These are phyloP conservation scores for Fusarium sp. DNA, from an alignment of 2,329 filamentous ascomycete genomes.

Conservation along the genomic window DNA sequence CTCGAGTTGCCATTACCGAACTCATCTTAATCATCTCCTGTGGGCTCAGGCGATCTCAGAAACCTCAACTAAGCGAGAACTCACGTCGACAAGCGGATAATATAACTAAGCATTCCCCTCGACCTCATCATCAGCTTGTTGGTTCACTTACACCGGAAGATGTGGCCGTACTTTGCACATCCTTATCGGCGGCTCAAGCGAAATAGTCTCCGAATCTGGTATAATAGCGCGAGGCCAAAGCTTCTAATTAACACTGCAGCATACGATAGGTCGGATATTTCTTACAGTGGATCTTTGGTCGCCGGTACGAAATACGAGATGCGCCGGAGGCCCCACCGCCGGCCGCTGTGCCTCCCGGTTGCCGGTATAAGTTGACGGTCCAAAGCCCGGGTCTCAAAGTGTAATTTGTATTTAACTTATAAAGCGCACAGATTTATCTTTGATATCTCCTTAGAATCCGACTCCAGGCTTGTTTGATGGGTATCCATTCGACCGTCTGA, in stretches of 20 bases:
- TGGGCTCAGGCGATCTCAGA: rapidly evolving
- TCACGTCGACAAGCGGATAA: neutral
- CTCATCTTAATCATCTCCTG: neutral
- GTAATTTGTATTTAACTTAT: neutral
- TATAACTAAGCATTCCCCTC: neutral
- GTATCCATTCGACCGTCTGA: neutral
- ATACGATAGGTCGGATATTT: conserved; percentile 8
- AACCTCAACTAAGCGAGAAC: neutral
- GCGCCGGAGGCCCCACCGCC: conserved; percentile 15
- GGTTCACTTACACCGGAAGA: neutral
- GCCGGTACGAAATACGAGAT: conserved; percentile 39
- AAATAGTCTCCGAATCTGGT: conserved; percentile 9
- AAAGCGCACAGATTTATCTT: rapidly evolving
- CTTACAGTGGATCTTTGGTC: neutral
- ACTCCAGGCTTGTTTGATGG: too few relatives aligned
- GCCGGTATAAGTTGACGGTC: conserved; percentile 3
- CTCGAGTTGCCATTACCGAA: neutral
- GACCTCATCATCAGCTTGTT: neutral
- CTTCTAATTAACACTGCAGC: neutral
- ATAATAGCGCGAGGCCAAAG: conserved; percentile 32
- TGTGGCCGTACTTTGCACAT: neutral
- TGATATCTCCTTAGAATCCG: rapidly evolving
- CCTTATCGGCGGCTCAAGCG: neutral
- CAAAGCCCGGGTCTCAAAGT: neutral
- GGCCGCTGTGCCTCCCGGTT: conserved; percentile 15